Base-by-base conservation (phyloP, 2,329 filamentous ascomycete species). In the Ciborinia camelliae region DNA sequence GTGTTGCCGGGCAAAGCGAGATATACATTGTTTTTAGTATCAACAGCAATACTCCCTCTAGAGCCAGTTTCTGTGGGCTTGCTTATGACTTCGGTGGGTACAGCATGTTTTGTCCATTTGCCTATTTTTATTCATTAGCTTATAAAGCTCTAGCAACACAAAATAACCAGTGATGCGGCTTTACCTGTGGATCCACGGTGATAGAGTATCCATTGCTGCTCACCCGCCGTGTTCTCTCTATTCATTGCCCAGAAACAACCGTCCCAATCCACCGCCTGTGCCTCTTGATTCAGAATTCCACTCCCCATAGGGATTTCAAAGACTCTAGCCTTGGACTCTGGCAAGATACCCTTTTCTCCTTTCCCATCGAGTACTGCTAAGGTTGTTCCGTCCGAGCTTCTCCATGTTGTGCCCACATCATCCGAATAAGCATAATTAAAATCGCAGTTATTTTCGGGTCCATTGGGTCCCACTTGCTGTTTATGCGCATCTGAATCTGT, bases 391-490 rank as follows among this genome's bases (percentile, higher is more conserved):
- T 61, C 59, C 50, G 68, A 69, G 20, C 45, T 67, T 51, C 66
- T 69, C 71, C 71, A 73, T 18, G 66, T 68, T 20, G 59, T 32
- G 0, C 71, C 71, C 5, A 59, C 26, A 47, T 72, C 69, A 48
- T 71, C 68, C 5, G 69, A 72, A 48, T 60, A 72, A 12, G 68
- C 68, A 65, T 71, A 73, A 48, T 68, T 68, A 39, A 73, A 61
- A 66, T 71, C 70, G 53, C 65, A 65, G 50, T 73, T 71, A 41
- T 73, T 72, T 52, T 72, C 71, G 4, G 70, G 67, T 5, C 70
- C 71, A 32, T 72, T 72, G 3, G 71, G 71, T 20, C 71, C 70
- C 18, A 68, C 70, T 67, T 71, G 70, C n/a, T 71, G 68, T 62
- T 72, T 72, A 64, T 73, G 71, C 12, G 70, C 68, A 59, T 68